These are phyloP conservation scores for Pezicula neosporulosa DNA, from an alignment of 2,329 filamentous ascomycete genomes.

Conservation along the genomic window DNA sequence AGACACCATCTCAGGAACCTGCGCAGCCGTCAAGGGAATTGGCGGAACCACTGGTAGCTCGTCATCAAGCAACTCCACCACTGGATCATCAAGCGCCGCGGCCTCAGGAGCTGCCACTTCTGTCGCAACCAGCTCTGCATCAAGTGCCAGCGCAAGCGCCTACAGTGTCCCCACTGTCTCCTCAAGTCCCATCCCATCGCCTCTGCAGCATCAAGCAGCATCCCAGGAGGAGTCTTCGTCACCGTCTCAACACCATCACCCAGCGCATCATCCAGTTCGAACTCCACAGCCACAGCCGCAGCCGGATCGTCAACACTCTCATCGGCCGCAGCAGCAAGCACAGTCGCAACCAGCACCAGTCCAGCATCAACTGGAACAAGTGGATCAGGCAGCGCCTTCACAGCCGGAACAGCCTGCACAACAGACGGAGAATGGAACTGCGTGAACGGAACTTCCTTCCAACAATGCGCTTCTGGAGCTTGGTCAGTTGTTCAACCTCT, in stretches of 20 bases:
- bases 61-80: too few relatives aligned
- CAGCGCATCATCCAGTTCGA: not conserved
- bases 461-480: conserved; percentile 45
- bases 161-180: not conserved
- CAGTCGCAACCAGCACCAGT: not conserved
- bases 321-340: too few relatives aligned
- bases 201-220: not conserved
- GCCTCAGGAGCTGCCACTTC: not conserved
- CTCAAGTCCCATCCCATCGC: not conserved
- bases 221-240: not conserved
- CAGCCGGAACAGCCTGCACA: conserved; percentile 38
- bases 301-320: not conserved
- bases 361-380: not conserved
- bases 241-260: not conserved
- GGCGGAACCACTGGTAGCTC: conserved; percentile 1
- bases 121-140: not conserved
- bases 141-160: not conserved
- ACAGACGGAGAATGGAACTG: conserved; percentile 49
- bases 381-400: not conserved
- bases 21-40: conserved; percentile 17
- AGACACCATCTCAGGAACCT: conserved; percentile 18
- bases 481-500: conserved; percentile 41
- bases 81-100: not conserved
- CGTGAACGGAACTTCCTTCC: conserved; percentile 42
- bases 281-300: too few relatives aligned